Base-by-base conservation (phyloP, 164 flowering plant species). In the Euptelea pleiosperma region DNA sequence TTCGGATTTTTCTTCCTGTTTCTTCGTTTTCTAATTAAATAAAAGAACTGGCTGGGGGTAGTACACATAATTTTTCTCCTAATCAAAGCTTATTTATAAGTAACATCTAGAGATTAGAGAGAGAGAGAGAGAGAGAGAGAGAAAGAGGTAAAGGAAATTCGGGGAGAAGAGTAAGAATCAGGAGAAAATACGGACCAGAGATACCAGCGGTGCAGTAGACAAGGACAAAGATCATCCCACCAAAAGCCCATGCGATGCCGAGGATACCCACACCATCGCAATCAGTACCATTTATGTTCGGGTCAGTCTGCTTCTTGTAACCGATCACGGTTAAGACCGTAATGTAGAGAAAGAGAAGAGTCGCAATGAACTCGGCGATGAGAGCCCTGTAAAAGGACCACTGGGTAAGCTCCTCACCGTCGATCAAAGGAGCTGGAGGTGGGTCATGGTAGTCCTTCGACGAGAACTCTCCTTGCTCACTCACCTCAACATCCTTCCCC, bases 131-230 rank as follows among this genome's bases (percentile, higher is more conserved):
- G n/a, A n/a, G n/a, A n/a, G n/a, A n/a, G n/a, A n/a, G n/a, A n/a
- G n/a, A n/a, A n/a, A n/a, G n/a, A n/a, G n/a, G n/a, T n/a, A n/a
- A n/a, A n/a, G n/a, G n/a, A n/a, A n/a, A n/a, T n/a, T n/a, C n/a
- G n/a, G n/a, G n/a, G n/a, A n/a, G n/a, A n/a, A n/a, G 35, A 30
- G 36, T 18, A 19, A 42, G 30, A 29, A 9, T 22, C 28, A 25
- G 28, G 30, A 28, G 8, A 14, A 47, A 15, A 43, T 8, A 68
- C 71, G n/a, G 9, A 90, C 97, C 97, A 6, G 97, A 87, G 70
- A 87, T 90, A 25, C 97, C 97, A 66, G 97, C 97, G 43, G 96
- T 87, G 85, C 97, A 90, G 87, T 87, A 90, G 55, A 90, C 96
- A 26, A 90, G 97, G 63, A 90, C 52, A 58, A 90, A 87, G 74